These are phyloP conservation scores for Microsporum canis DNA, from an alignment of 2,329 filamentous ascomycete genomes.

Conservation along the genomic window DNA sequence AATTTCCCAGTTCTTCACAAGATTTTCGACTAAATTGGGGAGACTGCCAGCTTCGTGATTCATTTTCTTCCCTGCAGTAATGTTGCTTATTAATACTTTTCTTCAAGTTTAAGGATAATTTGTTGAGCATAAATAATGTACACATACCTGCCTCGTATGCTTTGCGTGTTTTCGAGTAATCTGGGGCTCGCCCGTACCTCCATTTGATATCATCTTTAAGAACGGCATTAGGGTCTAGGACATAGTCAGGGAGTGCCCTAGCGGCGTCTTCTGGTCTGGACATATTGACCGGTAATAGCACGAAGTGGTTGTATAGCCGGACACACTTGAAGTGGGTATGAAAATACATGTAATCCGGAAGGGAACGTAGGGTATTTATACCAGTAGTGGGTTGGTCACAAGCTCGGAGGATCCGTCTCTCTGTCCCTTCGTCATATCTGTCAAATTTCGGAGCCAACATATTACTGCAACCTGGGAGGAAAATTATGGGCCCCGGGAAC, in stretches of 20 bases:
- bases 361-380: too few relatives aligned
- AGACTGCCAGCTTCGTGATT: conserved; percentile 47
- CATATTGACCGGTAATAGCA: background rate
- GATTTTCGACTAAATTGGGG: conserved; percentile 52
- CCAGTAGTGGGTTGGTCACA: too few relatives aligned
- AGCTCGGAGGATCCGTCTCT: too few relatives aligned
- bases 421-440: too few relatives aligned
- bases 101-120: background rate
- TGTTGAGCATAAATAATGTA: conserved; percentile 18
- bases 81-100: background rate
- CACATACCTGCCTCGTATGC: conserved; percentile 46
- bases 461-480: background rate
- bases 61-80: conserved; percentile 43
- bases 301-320: too few relatives aligned
- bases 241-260: conserved; percentile 45
- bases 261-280: conserved; percentile 16
- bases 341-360: too few relatives aligned
- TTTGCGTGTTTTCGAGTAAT: conserved; percentile 53
- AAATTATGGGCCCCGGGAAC: background rate
- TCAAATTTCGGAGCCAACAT: too few relatives aligned
- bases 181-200: conserved; percentile 50
- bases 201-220: conserved; percentile 47
- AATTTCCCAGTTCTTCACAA: conserved; percentile 64
- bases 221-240: conserved; percentile 48
- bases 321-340: too few relatives aligned